Evolutionary conservation across 768 basidiomycete genomes (phyloP), one percentile per base, ranked within the genome.

Genomic region (Leccinum subtestaceum): DNA sequence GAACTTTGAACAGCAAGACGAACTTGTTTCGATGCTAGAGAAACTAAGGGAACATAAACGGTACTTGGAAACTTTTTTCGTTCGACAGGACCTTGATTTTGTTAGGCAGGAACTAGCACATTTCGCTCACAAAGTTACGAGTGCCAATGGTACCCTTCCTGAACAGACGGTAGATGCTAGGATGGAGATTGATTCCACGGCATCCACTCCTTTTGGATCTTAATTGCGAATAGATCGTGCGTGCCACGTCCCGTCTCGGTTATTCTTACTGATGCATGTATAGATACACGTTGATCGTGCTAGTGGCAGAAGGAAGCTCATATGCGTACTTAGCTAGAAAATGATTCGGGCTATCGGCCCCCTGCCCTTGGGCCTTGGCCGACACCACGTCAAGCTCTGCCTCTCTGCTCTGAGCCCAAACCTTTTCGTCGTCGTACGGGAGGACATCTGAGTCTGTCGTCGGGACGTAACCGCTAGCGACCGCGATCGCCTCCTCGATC

Each of bases 141-240:
- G 66, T 13, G 73, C n/a, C 4, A n/a, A 79, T 31, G 70, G 74
- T 8, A 63, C 70, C 4, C 36, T 65, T 25, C 65, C 63, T 13
- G 48, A 65, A n/a, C 68, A 68, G 5, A 59, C 61, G 3, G 63
- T 60, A 12, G 74, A 77, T 23, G 48, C 65, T 5, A 79, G 77
- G 60, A 87, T 88, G 81, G 88, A 89, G 63, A 72, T 90, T 40
- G 88, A 91, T 67, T 91, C 88, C 13, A 85, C 84, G 58, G 88
- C 88, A 27, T 89, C 88, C 4, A 90, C 88, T 4, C 88, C 88
- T 11, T 76, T 68, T 79, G 60, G 47, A 56, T 72, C 77, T 19
- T 76, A 73, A 53, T 15, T 3, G 34, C 13, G 34, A 10, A 45
- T 45, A 19, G 3, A 10, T 40, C 40, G 40, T 45, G 43, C 11